These are phyloP conservation scores for Penicillium sp. DNA, from an alignment of 2,329 filamentous ascomycete genomes.

Conservation along the genomic window DNA sequence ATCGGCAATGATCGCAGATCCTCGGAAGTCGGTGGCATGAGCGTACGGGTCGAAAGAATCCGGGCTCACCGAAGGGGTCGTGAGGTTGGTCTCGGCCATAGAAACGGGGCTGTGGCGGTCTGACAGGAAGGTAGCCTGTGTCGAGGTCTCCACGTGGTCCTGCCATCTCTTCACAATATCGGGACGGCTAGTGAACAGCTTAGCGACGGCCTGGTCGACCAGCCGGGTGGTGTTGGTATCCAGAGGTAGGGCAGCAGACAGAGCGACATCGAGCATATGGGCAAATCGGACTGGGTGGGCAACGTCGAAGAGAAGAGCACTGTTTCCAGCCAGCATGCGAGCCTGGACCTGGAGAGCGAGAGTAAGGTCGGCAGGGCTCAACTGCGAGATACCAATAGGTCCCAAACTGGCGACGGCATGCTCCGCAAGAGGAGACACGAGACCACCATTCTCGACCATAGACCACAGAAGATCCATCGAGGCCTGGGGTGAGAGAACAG, in stretches of 20 bases:
- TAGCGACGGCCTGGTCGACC: slow-evolving; percentile 62
- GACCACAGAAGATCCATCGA: slow-evolving; percentile 64
- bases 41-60: slow-evolving; percentile 91
- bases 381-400: slow-evolving; percentile 61
- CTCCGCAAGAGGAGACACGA: slow-evolving; percentile 62
- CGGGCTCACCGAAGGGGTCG: slow-evolving; percentile 67
- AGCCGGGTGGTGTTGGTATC: slow-evolving; percentile 60
- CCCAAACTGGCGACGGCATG: slow-evolving; percentile 64
- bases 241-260: slow-evolving; percentile 57
- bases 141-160: slow-evolving; percentile 52
- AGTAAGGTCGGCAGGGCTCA: slow-evolving; percentile 56
- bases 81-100: slow-evolving; percentile 49
- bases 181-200: slow-evolving; percentile 52
- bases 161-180: slow-evolving; percentile 61
- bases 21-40: slow-evolving; percentile 88
- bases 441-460: slow-evolving; percentile 67
- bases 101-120: slow-evolving; percentile 46
- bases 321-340: slow-evolving; percentile 47
- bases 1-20: slow-evolving; percentile 86
- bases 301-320: slow-evolving; percentile 53
- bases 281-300: slow-evolving; percentile 64
- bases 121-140: slow-evolving; percentile 51
- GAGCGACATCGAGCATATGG: slow-evolving; percentile 63
- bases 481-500: slow-evolving; percentile 57
- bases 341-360: slow-evolving; percentile 65